Evolutionary conservation across 352 stramenopile species (phyloP).

Genomic region (Peronospora belbahrii): DNA sequence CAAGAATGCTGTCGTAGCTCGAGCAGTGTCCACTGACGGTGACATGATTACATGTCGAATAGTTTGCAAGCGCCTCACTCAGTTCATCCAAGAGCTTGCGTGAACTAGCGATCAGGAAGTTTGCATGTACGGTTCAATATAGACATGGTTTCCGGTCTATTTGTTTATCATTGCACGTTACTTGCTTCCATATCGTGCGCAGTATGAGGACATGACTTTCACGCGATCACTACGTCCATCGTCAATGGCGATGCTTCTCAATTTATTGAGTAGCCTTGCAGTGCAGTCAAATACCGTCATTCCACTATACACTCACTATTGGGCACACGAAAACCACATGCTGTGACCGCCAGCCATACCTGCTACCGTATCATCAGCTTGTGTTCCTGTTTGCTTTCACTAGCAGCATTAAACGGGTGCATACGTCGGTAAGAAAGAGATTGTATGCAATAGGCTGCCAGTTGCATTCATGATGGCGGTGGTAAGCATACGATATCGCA

Average conservation of each 20-base stretch:
- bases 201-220: conserved; percentile 4
- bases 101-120: background rate
- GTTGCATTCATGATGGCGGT: conserved; percentile 11
- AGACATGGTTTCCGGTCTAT: conserved; percentile 5
- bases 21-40: conserved; percentile 7
- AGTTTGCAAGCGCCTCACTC: too few relatives aligned
- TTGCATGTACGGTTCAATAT: background rate
- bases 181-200: conserved; percentile 8
- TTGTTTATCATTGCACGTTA: conserved; percentile 5
- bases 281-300: conserved; percentile 19
- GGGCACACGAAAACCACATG: conserved; percentile 15
- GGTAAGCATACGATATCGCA: conserved; percentile 14
- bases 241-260: background rate
- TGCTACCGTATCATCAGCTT: conserved; percentile 18
- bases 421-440: conserved; percentile 21
- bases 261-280: conserved; percentile 4
- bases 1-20: conserved; percentile 6
- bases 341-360: conserved; percentile 16
- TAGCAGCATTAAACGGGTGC: conserved; percentile 19
- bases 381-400: conserved; percentile 10
- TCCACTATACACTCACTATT: conserved; percentile 19
- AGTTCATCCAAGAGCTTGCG: too few relatives aligned
- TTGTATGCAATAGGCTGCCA: conserved; percentile 9
- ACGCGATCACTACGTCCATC: conserved; percentile 1
- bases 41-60: conserved; percentile 11